These are phyloP conservation scores for Hypoxylon fuscum DNA, from an alignment of 495 filamentous ascomycete genomes.

Conservation along the genomic window DNA sequence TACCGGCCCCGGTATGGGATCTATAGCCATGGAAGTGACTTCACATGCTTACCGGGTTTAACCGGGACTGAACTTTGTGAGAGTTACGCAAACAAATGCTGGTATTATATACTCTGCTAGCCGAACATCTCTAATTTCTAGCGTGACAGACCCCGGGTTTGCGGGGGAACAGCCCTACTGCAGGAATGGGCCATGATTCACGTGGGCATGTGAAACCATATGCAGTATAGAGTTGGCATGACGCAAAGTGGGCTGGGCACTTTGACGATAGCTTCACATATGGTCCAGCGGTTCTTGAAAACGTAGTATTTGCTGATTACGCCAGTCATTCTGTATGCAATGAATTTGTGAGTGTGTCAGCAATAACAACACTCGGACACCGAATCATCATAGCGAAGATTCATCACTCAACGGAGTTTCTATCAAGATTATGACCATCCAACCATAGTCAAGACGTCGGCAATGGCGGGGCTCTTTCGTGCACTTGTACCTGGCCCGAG, in stretches of 20 bases:
- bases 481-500: constrained; percentile 15
- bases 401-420: no score
- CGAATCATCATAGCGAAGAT: no score
- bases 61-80: constrained; percentile 15
- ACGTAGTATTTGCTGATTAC: no score
- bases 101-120: background rate
- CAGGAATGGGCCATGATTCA: background rate
- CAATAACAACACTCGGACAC: no score
- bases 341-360: no score
- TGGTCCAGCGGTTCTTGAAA: no score
- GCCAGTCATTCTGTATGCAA: no score
- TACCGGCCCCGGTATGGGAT: background rate
- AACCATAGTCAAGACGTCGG: background rate
- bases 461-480: background rate
- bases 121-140: constrained; percentile 1
- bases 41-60: constrained; percentile 33
- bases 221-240: background rate
- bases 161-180: constrained; percentile 17
- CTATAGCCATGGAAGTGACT: constrained; percentile 4
- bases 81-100: background rate
- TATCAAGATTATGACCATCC: no score
- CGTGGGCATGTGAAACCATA: background rate
- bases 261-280: no score
- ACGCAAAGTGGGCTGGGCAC: background rate
- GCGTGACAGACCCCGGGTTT: constrained; percentile 1